Base-by-base conservation (phyloP, 441 rosid genomes). In the Manihot esculenta region DNA sequence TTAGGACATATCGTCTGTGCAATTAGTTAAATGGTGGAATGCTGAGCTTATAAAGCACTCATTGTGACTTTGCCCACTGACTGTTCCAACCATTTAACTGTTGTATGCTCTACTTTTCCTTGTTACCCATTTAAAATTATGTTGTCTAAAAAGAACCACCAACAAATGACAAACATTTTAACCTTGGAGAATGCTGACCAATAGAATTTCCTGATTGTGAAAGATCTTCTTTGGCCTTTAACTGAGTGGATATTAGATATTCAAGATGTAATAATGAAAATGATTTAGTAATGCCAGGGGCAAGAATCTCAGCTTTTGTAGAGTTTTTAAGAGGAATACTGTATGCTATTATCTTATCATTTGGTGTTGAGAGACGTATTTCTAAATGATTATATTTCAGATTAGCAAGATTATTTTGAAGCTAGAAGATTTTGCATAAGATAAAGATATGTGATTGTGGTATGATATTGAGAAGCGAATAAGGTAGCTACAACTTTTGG, bases 401-500 rank as follows among this genome's bases (percentile, higher is more conserved):
- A 42, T 62, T 23, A 20, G 5, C 33, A 51, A 20, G 51, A 14
- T 44, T 13, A 21, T 21, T 0, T 18, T 57, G 62, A 57, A 57
- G 62, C 62, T 15, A 10, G 12, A 59, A 30, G 8, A 59, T 59
- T 18, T 35, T 57, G 41, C 62, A 2, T 38, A 10, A 5, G 13
- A 33, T 57, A 14, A 38, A 9, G 42, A 38, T 38, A 38, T 38
- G 42, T 5, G 42, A 57, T 27, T 57, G 62, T 27, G 0, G 38
- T 27, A 7, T 11, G 64, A 38, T 61, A n/a, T 44, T 33, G 17
- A 62, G 47, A 61, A 38, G 26, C 48, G n/a, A 62, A 62, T 62
- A 62, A 11, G 18, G 47, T 47, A 20, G 65, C 26, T 3, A 61
- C 21, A 41, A 61, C 27, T 61, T 41, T 7, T 38, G 48, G 65